Conservation (phyloP, 176 grass and related monocot species). For the Cenchrus fungigraminus region DNA sequence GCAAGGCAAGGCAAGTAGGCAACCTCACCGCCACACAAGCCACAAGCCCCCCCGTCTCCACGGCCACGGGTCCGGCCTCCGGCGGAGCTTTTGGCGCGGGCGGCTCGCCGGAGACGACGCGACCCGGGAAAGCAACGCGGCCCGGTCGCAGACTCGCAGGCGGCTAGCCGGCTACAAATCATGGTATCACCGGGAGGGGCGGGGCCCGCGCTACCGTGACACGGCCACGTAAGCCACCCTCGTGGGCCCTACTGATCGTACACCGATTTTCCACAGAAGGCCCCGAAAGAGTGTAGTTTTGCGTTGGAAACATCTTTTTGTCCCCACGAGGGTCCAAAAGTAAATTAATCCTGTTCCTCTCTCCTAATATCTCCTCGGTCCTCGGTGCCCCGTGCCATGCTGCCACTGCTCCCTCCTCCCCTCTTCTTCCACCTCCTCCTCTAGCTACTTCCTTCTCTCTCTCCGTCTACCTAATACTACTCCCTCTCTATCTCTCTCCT, state of each 20-base stretch:
- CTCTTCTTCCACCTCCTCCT: conserved; percentile 10
- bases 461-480: neutral
- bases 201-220: neutral
- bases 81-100: neutral
- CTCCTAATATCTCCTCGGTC: neutral
- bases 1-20: neutral
- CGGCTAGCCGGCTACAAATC: too few relatives aligned
- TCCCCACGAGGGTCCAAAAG: conserved; percentile 23
- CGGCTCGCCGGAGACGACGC: conserved; percentile 15
- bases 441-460: conserved; percentile 22
- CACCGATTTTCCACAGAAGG: neutral
- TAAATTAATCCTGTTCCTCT: conserved; percentile 12
- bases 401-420: conserved; percentile 30
- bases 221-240: neutral
- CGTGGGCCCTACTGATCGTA: neutral
- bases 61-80: neutral
- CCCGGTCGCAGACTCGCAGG: neutral
- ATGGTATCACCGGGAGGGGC: neutral
- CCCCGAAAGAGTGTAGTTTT: neutral
- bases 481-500: neutral
- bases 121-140: neutral
- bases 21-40: neutral
- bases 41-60: neutral
- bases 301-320: conserved; percentile 20
- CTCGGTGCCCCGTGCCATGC: conserved; percentile 41